Base-by-base conservation (phyloP, 768 basidiomycete species). In the Lyophyllum decastes region DNA sequence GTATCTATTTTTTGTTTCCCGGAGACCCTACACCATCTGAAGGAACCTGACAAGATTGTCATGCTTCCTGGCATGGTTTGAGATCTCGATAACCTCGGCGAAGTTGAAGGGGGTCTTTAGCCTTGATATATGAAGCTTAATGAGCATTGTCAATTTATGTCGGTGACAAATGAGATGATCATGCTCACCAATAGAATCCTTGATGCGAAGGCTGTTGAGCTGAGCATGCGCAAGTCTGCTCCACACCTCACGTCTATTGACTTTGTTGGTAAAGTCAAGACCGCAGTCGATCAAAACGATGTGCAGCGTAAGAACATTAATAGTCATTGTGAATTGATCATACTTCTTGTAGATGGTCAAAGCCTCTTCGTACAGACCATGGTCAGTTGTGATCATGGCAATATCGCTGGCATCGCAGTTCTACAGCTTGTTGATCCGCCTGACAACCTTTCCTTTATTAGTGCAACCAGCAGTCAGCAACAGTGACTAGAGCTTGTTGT, bases 1-100 rank as follows among this genome's bases (percentile, higher is more conserved):
- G 97, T 98, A 70, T 99, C 97, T 64, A 99, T n/a, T 95, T 76
- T 89, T 95, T 30, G 97, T 97, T 72, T 99, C 97, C 55, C 97
- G 89, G 16, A 98, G 85, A 46, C 90, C 84, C 78, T 97, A 90
- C 27, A 97, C 94, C 97, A 98, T 99, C 73, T 99, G 97, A 12
- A 99, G 81, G 81, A 87, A 99, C 52, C 95, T 89, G 44, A 98
- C 97, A 46, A 99, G 87, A 68, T 99, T 94, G 64, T 92, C 90
- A 54, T 92, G 88, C 72, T 92, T 84, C 65, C 90, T 97, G 1
- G 97, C 97, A 61, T 88, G 94, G 67, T 87, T 90, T 57, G 95
- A 87, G 59, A 98, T 98, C 73, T 99, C 97, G 64, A 95, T 94
- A 66, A 98, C 94, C 71, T 98, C 96, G 11, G 82, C 81, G 63